Percentiles rank a stretch among this genome's conserved stretches.
Conservation (phyloP, 495 filamentous ascomycete species). For the Geoglossum glabrum region DNA sequence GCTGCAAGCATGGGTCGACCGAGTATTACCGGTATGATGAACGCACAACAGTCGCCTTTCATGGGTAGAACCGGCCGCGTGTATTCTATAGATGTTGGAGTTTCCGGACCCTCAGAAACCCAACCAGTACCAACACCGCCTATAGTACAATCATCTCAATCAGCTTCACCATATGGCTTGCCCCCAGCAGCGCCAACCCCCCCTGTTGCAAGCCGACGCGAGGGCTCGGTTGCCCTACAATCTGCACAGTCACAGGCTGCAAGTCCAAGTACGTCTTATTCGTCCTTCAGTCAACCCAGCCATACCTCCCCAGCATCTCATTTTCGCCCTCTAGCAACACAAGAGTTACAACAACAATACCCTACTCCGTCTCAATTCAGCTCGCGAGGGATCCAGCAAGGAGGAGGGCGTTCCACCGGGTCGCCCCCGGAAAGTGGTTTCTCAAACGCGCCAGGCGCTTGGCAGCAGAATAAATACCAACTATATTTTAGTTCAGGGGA, state of each 20-base stretch:
- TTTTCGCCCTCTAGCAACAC: background rate
- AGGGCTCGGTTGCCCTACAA: conserved; percentile 21
- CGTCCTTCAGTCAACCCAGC: conserved; percentile 27
- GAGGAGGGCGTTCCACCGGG: background rate
- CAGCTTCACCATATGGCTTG: conserved; percentile 15
- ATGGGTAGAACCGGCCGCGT: conserved; percentile 7
- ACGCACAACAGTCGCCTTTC: conserved; percentile 28
- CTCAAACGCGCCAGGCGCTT: conserved; percentile 4
- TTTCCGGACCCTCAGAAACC: conserved; percentile 7
- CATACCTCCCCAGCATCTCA: conserved; percentile 24
- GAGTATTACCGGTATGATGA: conserved; percentile 22
- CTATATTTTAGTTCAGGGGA: conserved; percentile 8
- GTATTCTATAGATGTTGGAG: conserved; percentile 8
- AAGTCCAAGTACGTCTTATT: conserved; percentile 33
- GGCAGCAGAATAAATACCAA: conserved; percentile 12
- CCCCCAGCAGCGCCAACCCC: conserved; percentile 24
- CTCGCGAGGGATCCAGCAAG: background rate
- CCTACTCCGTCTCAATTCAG: conserved; percentile 6
- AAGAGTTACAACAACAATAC: background rate
- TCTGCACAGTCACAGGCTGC: conserved; percentile 28
- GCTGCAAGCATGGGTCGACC: conserved; percentile 24
- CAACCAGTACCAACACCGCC: conserved; percentile 7
- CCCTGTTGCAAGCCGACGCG: conserved; percentile 22
- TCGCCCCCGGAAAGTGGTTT: background rate
- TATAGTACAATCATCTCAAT: conserved; percentile 9